Conservation (phyloP, 306 rosid species). For the Ziziphus jujuba region DNA sequence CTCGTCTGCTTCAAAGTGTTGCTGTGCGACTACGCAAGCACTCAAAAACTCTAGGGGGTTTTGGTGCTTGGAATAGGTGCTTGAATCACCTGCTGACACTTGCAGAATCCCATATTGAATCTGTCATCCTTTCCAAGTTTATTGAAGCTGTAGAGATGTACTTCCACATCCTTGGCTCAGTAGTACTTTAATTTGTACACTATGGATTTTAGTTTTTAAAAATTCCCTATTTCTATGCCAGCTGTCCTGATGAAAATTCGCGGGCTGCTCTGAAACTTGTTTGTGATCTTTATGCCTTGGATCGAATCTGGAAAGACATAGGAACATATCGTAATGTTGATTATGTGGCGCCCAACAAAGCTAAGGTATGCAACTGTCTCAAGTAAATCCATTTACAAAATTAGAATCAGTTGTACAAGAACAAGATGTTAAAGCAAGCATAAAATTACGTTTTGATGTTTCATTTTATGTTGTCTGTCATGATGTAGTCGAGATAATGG, state of each 20-base stretch:
- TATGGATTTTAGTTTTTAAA: conserved; percentile 26
- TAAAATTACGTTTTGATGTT: not conserved
- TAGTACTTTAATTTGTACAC: conserved; percentile 8
- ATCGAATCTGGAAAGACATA: conserved; percentile 92
- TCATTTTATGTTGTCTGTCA: not conserved
- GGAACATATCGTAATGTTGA: conserved; percentile 98
- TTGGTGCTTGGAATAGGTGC: conserved; percentile 98
- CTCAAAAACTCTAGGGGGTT: conserved; percentile 76
- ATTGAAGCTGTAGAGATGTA: conserved; percentile 85
- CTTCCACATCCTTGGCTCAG: conserved; percentile 21
- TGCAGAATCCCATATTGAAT: conserved; percentile 90
- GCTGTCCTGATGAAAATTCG: conserved; percentile 76
- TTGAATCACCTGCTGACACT: conserved; percentile 93
- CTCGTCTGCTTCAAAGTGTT: conserved; percentile 90
- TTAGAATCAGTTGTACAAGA: too few species aligned
- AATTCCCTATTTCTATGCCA: conserved; percentile 31
- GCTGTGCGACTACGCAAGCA: conserved; percentile 82
- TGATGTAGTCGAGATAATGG: not conserved
- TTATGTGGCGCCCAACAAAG: conserved; percentile 95
- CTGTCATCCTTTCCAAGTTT: conserved; percentile 88
- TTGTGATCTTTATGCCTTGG: conserved; percentile 94
- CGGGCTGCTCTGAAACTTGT: conserved; percentile 82
- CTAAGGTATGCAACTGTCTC: conserved; percentile 57
- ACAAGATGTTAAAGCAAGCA: not conserved
- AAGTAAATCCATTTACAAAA: not conserved